Evolutionary conservation across 257 asterid genomes (phyloP), one percentile per base, ranked within the genome.

Genomic region (Lavandula angustifolia): DNA sequence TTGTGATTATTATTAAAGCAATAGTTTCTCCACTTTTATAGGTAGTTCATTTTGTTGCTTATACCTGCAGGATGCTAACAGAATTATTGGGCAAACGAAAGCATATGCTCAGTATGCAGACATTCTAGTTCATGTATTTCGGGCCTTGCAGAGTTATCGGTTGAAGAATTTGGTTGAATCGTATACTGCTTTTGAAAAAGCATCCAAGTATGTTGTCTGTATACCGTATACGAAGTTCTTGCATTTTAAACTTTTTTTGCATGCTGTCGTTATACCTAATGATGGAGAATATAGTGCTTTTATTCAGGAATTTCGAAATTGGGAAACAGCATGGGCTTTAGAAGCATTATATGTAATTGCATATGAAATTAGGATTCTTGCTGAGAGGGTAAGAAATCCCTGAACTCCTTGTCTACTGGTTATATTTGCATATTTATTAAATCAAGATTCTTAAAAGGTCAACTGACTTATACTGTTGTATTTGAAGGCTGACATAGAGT

Each of bases 311-410:
- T 89, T 89, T 72, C 97, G 99, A 43, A 92, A 87, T 73, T 92
- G 97, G 96, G 99, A 92, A 69, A 85, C 96, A 3, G 87, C 96
- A 6, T 92, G 99, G 97, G 99, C 94, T 48, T 74, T 92, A 87
- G 97, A 89, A 80, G 87, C 99, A 18, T 74, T 92, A 29, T 89
- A 86, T 60, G 88, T 81, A 27, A 72, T 89, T 41, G 89, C 94
- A 37, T 87, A 82, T 66, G 99, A 92, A 84, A 87, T 88, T 73
- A 82, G 99, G 81, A 72, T 89, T 78, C 90, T 92, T 60, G 96
- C 99, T 31, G 97, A 89, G 80, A 84, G 80, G 84, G 99, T 92
- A 78, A 81, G 80, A 67, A 41, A 46, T 35, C 17, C n/a, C 62
- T 57, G 51, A 41, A 16, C 48, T 57, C 40, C 38, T 37, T 50